Percentiles rank a stretch among this genome's conserved stretches.
Evolutionary conservation across 1,139 yeast species (phyloP).

Genomic region (Geotrichum aggregatum): DNA sequence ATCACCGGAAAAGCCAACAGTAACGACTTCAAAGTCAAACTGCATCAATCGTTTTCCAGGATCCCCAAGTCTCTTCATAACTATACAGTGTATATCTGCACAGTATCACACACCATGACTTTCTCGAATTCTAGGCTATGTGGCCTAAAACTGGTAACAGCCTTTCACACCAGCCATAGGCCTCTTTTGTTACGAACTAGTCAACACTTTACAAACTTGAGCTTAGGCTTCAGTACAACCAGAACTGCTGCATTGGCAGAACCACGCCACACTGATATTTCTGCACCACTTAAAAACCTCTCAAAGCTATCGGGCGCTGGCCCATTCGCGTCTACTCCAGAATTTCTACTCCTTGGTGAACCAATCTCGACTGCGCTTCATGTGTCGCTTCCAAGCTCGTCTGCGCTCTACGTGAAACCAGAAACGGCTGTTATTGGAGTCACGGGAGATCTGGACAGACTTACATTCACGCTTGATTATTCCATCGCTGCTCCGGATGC

Average conservation of each 20-base stretch:
- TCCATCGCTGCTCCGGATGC: neutral
- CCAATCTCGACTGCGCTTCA: conserved; percentile 10
- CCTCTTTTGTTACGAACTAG: no score
- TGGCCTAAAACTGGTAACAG: neutral
- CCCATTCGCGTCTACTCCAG: conserved; percentile 14
- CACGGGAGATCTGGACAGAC: neutral
- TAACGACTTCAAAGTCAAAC: neutral
- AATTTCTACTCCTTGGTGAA: conserved; percentile 11
- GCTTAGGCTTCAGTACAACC: no score
- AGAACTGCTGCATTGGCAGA: neutral
- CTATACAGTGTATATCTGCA: no score
- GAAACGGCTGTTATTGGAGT: conserved; percentile 7
- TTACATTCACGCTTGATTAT: neutral
- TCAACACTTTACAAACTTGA: neutral
- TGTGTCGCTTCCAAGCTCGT: conserved; percentile 16
- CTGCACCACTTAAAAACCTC: neutral
- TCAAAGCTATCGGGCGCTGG: conserved; percentile 17
- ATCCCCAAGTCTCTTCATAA: neutral
- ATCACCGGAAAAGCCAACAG: neutral
- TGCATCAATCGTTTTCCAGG: neutral
- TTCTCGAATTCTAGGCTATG: no score
- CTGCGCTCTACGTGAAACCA: neutral
- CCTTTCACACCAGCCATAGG: neutral
- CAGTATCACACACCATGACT: no score
- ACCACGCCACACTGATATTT: neutral